These are phyloP conservation scores for Acacia acuminata DNA, from an alignment of 306 rosid species.

Conservation along the genomic window DNA sequence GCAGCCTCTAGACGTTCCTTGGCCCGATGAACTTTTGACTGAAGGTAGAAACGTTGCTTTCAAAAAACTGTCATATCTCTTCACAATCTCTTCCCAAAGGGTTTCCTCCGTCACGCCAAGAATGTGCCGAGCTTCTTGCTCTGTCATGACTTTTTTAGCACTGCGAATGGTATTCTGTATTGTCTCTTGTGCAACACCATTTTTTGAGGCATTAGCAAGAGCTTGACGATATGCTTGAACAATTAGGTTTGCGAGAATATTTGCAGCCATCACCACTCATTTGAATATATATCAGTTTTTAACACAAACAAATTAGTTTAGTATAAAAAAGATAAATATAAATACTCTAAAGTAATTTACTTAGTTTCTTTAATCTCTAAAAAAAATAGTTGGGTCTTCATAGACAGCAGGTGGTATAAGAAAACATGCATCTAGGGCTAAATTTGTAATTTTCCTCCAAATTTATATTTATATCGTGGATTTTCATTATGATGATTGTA, in stretches of 20 bases:
- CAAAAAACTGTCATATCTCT: constrained; percentile 78
- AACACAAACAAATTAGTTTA: too few relatives aligned
- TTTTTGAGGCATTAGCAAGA: constrained; percentile 58
- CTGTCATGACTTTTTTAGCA: constrained; percentile 66
- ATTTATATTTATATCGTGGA: too few relatives aligned
- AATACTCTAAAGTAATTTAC: too few relatives aligned
- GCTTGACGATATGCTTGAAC: constrained; percentile 93
- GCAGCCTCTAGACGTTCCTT: constrained; percentile 75
- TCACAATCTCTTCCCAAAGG: constrained; percentile 80
- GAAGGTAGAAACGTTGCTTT: constrained; percentile 89
- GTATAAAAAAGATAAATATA: too few relatives aligned
- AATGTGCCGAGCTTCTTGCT: constrained; percentile 92
- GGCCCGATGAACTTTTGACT: constrained; percentile 93
- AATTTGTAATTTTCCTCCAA: too few relatives aligned
- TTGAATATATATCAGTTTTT: too few relatives aligned
- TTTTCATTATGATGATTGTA: too few relatives aligned
- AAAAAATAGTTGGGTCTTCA: too few relatives aligned
- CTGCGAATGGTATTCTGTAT: constrained; percentile 52
- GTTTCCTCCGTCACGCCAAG: constrained; percentile 74
- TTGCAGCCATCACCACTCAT: constrained; percentile 67
- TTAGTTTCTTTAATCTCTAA: too few relatives aligned
- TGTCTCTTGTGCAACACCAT: constrained; percentile 71
- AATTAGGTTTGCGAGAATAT: constrained; percentile 76
- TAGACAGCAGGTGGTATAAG: too few relatives aligned
- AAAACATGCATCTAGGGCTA: too few relatives aligned